Conservation (phyloP, 495 filamentous ascomycete genomes). For the Lepraria neglecta region DNA sequence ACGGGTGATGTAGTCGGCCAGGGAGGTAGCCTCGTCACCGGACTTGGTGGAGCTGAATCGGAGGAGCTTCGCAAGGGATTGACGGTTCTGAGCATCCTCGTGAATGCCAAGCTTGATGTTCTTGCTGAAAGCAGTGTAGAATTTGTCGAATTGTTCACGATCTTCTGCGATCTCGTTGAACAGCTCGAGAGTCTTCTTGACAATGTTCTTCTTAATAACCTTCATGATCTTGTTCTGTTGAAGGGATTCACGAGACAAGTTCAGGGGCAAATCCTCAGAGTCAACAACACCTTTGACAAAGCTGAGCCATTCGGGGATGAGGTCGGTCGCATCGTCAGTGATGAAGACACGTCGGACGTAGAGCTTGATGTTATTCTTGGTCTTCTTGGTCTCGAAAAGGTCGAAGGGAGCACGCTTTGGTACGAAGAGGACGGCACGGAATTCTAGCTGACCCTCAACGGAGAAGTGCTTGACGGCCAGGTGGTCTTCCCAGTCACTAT, state of each 20-base stretch:
- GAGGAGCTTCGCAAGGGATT: constrained; percentile 89
- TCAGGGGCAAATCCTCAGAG: constrained; percentile 97
- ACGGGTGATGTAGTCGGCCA: constrained; percentile 93
- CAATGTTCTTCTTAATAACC: constrained; percentile 99
- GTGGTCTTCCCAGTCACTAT: constrained; percentile 93
- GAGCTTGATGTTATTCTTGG: constrained; percentile 99
- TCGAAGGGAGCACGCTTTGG: constrained; percentile 99
- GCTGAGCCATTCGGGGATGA: constrained; percentile 98
- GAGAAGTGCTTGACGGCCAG: constrained; percentile 99
- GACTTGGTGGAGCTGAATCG: constrained; percentile 99
- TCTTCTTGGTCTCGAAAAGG: constrained; percentile 99
- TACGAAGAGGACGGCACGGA: constrained; percentile 98
- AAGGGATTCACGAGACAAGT: constrained; percentile 98
- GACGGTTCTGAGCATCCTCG: constrained; percentile 98
- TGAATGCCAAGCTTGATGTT: constrained; percentile 99
- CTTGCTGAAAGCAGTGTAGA: constrained; percentile 99
- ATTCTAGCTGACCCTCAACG: constrained; percentile 99
- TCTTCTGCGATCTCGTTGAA: constrained; percentile 98
- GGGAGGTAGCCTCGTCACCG: constrained; percentile 89
- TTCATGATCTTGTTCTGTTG: constrained; percentile 99
- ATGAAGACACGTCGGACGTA: constrained; percentile 99
- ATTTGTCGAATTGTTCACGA: constrained; percentile 99
- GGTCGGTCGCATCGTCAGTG: constrained; percentile 97
- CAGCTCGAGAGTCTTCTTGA: constrained; percentile 99
- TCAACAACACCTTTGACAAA: constrained; percentile 99